phyloP scores from a whole-genome alignment of 208 protist genomes.

The Phytomonas francai region DNA sequence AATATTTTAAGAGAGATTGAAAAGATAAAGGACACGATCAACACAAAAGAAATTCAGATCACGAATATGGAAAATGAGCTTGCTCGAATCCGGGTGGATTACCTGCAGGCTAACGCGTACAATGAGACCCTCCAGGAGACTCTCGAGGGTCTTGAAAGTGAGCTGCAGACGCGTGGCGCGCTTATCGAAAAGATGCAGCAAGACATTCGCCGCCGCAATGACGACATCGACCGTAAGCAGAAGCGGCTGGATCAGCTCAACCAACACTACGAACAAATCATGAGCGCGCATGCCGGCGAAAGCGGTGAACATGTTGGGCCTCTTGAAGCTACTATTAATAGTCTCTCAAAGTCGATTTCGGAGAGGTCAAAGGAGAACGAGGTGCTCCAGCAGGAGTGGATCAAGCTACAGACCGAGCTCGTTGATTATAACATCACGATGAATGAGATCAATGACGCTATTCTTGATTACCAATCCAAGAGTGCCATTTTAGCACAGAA shows the following conservation, averaged over 20 bases:
- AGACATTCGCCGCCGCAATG: constrained; percentile 92
- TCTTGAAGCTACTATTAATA: constrained; percentile 93
- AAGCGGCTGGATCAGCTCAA: constrained; percentile 94
- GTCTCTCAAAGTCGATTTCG: constrained; percentile 89
- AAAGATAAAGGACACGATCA: constrained; percentile 84
- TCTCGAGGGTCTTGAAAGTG: constrained; percentile 82
- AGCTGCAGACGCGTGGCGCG: constrained; percentile 82
- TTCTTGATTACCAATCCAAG: constrained; percentile 83
- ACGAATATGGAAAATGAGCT: constrained; percentile 95
- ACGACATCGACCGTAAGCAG: constrained; percentile 96
- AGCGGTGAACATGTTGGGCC: constrained; percentile 88
- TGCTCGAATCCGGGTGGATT: constrained; percentile 92
- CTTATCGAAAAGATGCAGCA: constrained; percentile 93
- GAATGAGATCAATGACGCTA: constrained; percentile 78
- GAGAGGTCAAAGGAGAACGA: constrained; percentile 87
- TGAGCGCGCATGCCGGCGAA: constrained; percentile 49
- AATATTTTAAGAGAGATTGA: constrained; percentile 84
- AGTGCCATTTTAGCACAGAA: constrained; percentile 89
- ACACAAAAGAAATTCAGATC: constrained; percentile 91
- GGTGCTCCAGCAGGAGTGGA: constrained; percentile 93
- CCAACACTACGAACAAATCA: constrained; percentile 87
- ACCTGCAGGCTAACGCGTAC: constrained; percentile 89
- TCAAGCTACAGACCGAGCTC: constrained; percentile 91
- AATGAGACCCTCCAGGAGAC: constrained; percentile 87
- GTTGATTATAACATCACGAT: constrained; percentile 89